A percentile compares a stretch with the other conserved stretches of the same genome.
These are phyloP conservation scores for Podospora pseudocomata DNA, from an alignment of 495 filamentous ascomycete genomes.

Conservation along the genomic window DNA sequence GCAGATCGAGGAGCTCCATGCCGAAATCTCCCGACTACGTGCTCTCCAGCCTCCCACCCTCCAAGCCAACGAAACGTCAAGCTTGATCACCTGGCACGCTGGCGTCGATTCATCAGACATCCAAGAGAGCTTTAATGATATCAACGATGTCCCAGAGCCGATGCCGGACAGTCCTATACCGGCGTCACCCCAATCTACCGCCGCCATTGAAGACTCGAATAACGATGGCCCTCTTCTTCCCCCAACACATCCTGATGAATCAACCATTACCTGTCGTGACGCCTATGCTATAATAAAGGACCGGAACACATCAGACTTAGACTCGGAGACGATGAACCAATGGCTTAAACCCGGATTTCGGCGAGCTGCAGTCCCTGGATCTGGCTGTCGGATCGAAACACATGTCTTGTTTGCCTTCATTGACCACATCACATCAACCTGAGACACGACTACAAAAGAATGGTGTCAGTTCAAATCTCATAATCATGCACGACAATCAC, in stretches of 20 bases:
- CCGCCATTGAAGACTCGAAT: background rate
- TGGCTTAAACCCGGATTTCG: slow-evolving; percentile 27
- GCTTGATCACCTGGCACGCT: background rate
- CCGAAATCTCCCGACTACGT: slow-evolving; percentile 22
- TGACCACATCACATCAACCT: slow-evolving; percentile 20
- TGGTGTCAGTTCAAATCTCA: background rate
- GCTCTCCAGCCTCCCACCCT: background rate
- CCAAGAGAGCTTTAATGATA: background rate
- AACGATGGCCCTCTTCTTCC: slow-evolving; percentile 20
- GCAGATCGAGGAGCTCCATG: slow-evolving; percentile 18
- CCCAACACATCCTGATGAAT: slow-evolving; percentile 22
- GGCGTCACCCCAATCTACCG: background rate
- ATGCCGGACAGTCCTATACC: too few relatives aligned
- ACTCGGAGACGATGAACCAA: slow-evolving; percentile 14
- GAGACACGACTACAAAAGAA: background rate
- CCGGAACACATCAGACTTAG: slow-evolving; percentile 17
- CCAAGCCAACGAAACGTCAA: background rate
- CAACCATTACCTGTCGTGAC: slow-evolving; percentile 29
- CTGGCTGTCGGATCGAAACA: slow-evolving; percentile 29
- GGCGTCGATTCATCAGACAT: background rate
- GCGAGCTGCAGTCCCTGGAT: slow-evolving; percentile 19
- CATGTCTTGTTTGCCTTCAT: slow-evolving; percentile 30
- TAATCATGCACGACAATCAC: background rate
- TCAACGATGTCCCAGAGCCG: background rate
- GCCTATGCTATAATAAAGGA: slow-evolving; percentile 26